Evolutionary conservation across 2,329 filamentous ascomycete species (phyloP), one percentile per base, ranked within the genome.

Genomic region (Fusarium sp.): DNA sequence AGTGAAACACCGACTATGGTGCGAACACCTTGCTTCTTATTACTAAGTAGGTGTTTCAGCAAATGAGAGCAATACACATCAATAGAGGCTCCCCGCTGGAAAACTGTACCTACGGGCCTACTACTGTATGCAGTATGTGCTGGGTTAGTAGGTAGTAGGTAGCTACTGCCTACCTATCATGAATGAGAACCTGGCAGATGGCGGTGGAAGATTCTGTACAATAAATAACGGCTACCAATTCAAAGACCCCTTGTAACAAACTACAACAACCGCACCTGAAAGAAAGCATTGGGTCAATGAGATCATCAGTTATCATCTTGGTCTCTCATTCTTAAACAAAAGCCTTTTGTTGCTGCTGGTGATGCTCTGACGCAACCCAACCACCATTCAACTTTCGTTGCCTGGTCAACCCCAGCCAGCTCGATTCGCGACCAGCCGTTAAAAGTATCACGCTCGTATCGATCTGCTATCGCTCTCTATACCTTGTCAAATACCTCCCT

Each of bases 31-130:
- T 42, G 34, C n/a, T 25, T 53, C n/a, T 47, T 34, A 56, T 52
- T 63, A 63, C 56, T 53, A 57, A 61, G 59, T 40, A 43, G 24
- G 20, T 38, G 52, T 46, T 44, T 47, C 68, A 63, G 59, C 75
- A 76, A 76, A 76, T 76, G 64, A 71, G 69, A 72, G 60, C 40
- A 57, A 72, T 68, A 75, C 75, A 76, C 75, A 76, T 76, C 66
- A 59, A 29, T 29, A 29, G 27, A 68, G 49, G 55, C 67, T 68
- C 69, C 60, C 54, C 67, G 62, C 69, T 63, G 34, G 29, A 63
- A 60, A 64, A 50, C 47, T 64, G 63, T 60, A 61, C 55, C 38
- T 47, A 53, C 24, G 34, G 18, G 34, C 34, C 34, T 38, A 38
- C 45, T 47, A 22, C 25, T 44, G 14, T 44, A 47, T 9, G 16